Conservation (phyloP, 352 stramenopile genomes). For the Hyaloperonospora brassicae region DNA sequence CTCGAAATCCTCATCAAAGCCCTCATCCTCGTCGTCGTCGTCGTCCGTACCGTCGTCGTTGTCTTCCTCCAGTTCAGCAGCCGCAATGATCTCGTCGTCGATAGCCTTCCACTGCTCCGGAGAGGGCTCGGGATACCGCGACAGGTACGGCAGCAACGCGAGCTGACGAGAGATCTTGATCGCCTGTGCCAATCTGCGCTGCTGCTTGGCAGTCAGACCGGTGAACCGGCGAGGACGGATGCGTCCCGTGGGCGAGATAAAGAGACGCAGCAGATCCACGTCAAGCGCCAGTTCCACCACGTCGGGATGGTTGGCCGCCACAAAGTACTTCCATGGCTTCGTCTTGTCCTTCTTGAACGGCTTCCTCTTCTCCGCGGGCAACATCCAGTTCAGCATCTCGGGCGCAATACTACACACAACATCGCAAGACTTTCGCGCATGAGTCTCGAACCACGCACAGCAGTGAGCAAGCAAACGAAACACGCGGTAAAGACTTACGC, state of each 20-base stretch:
- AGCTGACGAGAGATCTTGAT: conserved; percentile 78
- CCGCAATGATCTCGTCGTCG: conserved; percentile 69
- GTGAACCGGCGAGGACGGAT: conserved; percentile 78
- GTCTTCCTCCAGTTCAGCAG: conserved; percentile 45
- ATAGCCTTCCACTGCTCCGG: conserved; percentile 76
- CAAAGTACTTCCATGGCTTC: conserved; percentile 79
- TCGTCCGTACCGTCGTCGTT: conserved; percentile 42
- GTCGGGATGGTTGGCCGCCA: conserved; percentile 62
- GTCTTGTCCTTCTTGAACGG: conserved; percentile 43
- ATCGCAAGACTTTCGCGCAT: background rate
- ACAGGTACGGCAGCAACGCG: conserved; percentile 66
- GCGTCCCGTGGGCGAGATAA: conserved; percentile 76
- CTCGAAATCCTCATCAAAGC: conserved; percentile 61
- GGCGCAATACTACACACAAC: conserved; percentile 28
- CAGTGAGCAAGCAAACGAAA: background rate
- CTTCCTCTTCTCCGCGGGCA: conserved; percentile 51
- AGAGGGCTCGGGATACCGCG: conserved; percentile 71
- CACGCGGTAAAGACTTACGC: conserved; percentile 29
- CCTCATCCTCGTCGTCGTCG: conserved; percentile 48
- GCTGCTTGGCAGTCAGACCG: conserved; percentile 74
- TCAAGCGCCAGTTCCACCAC: conserved; percentile 73
- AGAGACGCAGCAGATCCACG: conserved; percentile 69
- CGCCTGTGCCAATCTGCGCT: conserved; percentile 65
- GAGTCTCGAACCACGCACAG: background rate
- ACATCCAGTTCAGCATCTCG: conserved; percentile 84